These are phyloP conservation scores for Cadophora malorum DNA, from an alignment of 2,329 filamentous ascomycete species.

Conservation along the genomic window DNA sequence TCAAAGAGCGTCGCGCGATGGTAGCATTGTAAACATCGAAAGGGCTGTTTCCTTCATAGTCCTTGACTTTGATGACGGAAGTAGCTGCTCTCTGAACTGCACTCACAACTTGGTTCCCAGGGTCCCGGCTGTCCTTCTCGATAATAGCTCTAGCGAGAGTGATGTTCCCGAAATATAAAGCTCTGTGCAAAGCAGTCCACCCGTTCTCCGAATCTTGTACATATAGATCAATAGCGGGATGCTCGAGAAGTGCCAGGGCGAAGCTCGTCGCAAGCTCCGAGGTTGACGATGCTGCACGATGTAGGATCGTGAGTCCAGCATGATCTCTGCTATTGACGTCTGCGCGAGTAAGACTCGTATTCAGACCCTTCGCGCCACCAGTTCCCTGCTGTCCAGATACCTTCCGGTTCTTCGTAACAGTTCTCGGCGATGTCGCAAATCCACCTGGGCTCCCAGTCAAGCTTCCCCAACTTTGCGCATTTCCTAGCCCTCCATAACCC, in stretches of 20 bases:
- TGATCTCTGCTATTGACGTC: slow-evolving; percentile 88
- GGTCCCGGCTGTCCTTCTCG: slow-evolving; percentile 69
- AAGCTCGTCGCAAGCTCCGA: slow-evolving; percentile 74
- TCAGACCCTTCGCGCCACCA: slow-evolving; percentile 54
- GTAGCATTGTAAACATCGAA: slow-evolving; percentile 92
- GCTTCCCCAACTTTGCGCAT: slow-evolving; percentile 50
- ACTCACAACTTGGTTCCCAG: slow-evolving; percentile 64
- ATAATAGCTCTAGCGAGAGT: slow-evolving; percentile 84
- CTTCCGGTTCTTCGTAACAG: slow-evolving; percentile 57
- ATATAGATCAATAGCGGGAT: slow-evolving; percentile 85
- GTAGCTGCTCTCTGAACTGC: slow-evolving; percentile 65
- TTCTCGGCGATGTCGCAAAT: slow-evolving; percentile 57
- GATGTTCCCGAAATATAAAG: slow-evolving; percentile 88
- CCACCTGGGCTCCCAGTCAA: slow-evolving; percentile 44
- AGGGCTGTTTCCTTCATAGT: slow-evolving; percentile 91
- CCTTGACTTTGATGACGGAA: slow-evolving; percentile 91
- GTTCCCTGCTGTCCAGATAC: slow-evolving; percentile 56
- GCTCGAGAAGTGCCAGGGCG: slow-evolving; percentile 78
- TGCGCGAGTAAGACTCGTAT: slow-evolving; percentile 54
- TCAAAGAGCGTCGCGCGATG: slow-evolving; percentile 77
- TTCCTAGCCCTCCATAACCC: slow-evolving; percentile 53
- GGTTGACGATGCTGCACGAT: slow-evolving; percentile 81
- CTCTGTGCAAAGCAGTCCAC: slow-evolving; percentile 93
- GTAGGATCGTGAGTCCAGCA: slow-evolving; percentile 80
- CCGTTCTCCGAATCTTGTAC: slow-evolving; percentile 88